A percentile compares a stretch with the other conserved stretches of the same genome.
These are phyloP conservation scores for Candida adriatica DNA, from an alignment of 805 yeast genomes.

Conservation along the genomic window DNA sequence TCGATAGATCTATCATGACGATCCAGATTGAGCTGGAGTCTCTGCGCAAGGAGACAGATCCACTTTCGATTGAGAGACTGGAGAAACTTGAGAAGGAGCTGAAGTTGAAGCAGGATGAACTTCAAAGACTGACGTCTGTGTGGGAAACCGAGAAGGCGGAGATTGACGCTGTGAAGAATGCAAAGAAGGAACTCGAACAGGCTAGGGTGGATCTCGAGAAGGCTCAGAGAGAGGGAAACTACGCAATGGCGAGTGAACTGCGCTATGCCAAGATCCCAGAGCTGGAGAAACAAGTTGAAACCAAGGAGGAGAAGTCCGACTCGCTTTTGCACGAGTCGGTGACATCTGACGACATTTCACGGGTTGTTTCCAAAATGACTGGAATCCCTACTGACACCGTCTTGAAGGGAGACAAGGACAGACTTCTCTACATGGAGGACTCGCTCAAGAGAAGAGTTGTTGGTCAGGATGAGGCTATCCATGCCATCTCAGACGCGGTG, in stretches of 20 bases:
- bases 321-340: slow-evolving; percentile 80
- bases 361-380: slow-evolving; percentile 88
- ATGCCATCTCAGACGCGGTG: slow-evolving; percentile 87
- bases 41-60: slow-evolving; percentile 85
- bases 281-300: slow-evolving; percentile 52
- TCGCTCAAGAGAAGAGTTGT: slow-evolving; percentile 72
- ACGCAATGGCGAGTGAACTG: slow-evolving; percentile 81
- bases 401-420: slow-evolving; percentile 91
- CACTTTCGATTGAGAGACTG: slow-evolving; percentile 71
- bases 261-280: slow-evolving; percentile 85
- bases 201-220: slow-evolving; percentile 80
- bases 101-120: slow-evolving; percentile 53
- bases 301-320: slow-evolving; percentile 25
- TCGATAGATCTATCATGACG: slow-evolving; percentile 87
- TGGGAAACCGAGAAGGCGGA: slow-evolving; percentile 83
- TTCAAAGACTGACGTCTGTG: slow-evolving; percentile 62
- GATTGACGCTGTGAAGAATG: slow-evolving; percentile 69
- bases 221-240: slow-evolving; percentile 78
- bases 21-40: slow-evolving; percentile 94
- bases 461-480: slow-evolving; percentile 94
- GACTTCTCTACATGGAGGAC: slow-evolving; percentile 80
- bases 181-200: slow-evolving; percentile 77
- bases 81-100: slow-evolving; percentile 67
- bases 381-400: slow-evolving; percentile 91
- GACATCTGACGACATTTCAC: slow-evolving; percentile 88